Evolutionary conservation across 768 basidiomycete species (phyloP).

Genomic region (Clathrus columnatus): DNA sequence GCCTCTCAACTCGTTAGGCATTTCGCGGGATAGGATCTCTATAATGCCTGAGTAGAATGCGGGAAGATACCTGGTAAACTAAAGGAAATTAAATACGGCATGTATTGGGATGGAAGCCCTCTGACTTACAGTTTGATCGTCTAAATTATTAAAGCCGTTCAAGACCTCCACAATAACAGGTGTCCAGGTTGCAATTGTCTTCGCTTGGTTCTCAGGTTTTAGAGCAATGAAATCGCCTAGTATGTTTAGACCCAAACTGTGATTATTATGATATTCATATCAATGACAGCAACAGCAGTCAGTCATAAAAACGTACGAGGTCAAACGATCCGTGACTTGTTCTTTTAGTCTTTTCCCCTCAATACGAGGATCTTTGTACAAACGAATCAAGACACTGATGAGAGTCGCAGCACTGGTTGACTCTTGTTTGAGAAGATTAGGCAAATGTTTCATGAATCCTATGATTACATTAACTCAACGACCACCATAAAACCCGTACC

Average conservation of each 20-base stretch:
- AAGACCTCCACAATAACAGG: slow-evolving; percentile 97
- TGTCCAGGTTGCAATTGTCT: slow-evolving; percentile 96
- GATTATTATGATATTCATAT: slow-evolving; percentile 9
- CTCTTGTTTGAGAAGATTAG: slow-evolving; percentile 96
- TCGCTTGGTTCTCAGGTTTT: slow-evolving; percentile 81
- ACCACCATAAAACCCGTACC: not conserved
- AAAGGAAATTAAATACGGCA: slow-evolving; percentile 12
- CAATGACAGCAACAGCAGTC: not conserved
- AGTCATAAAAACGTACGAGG: slow-evolving; percentile 70
- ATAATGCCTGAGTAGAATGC: slow-evolving; percentile 86
- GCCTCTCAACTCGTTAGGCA: slow-evolving; percentile 74
- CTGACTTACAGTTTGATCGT: slow-evolving; percentile 76
- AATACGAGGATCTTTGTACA: slow-evolving; percentile 88
- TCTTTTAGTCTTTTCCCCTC: slow-evolving; percentile 80
- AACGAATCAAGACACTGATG: slow-evolving; percentile 82
- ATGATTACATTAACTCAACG: not conserved
- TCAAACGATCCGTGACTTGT: slow-evolving; percentile 64
- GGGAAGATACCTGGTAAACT: slow-evolving; percentile 86
- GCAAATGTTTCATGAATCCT: slow-evolving; percentile 99
- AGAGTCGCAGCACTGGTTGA: slow-evolving; percentile 94
- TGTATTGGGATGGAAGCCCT: not conserved
- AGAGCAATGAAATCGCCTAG: slow-evolving; percentile 87
- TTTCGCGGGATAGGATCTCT: slow-evolving; percentile 75
- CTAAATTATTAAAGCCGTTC: slow-evolving; percentile 82
- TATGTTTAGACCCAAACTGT: slow-evolving; percentile 79